A percentile compares a stretch with the other conserved stretches of the same genome.
Conservation (phyloP, 1,284 basidiomycete genomes). For the Trichosporon faecale region DNA sequence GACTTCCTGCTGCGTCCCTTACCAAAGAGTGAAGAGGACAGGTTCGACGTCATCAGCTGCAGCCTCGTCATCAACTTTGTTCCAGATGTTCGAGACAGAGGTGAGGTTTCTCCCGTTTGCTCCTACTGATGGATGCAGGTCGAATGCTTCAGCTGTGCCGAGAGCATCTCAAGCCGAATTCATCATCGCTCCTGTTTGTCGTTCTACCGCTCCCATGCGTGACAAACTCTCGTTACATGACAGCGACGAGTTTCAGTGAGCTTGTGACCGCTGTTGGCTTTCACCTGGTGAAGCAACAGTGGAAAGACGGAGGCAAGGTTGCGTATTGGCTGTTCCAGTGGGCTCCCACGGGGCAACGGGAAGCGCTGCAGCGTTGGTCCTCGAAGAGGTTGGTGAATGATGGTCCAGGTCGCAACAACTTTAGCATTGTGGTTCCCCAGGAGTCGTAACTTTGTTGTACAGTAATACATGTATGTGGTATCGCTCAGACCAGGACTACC, state of each 20-base stretch:
- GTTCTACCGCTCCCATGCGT: slow-evolving; percentile 78
- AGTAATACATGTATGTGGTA: neutral
- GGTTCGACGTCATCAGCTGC: slow-evolving; percentile 74
- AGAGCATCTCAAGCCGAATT: slow-evolving; percentile 58
- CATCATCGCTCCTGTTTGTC: slow-evolving; percentile 63
- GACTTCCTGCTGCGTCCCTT: slow-evolving; percentile 63
- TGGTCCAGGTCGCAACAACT: slow-evolving; percentile 72
- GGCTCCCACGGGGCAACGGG: slow-evolving; percentile 14
- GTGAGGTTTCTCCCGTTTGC: slow-evolving; percentile 52
- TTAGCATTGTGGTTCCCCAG: slow-evolving; percentile 57
- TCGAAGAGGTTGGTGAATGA: slow-evolving; percentile 63
- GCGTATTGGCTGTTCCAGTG: slow-evolving; percentile 50
- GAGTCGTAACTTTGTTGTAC: neutral
- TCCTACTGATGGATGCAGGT: slow-evolving; percentile 55
- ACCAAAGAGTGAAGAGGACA: slow-evolving; percentile 51
- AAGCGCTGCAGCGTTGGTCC: slow-evolving; percentile 21
- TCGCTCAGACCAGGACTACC: slow-evolving; percentile 55
- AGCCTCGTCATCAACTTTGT: slow-evolving; percentile 86
- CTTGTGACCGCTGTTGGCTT: slow-evolving; percentile 69
- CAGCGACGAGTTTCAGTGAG: slow-evolving; percentile 58
- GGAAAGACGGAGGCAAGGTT: slow-evolving; percentile 55
- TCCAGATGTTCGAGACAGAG: slow-evolving; percentile 68
- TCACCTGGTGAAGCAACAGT: slow-evolving; percentile 59
- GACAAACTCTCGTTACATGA: slow-evolving; percentile 74
- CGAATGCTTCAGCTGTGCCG: slow-evolving; percentile 68